Evolutionary conservation across 495 filamentous ascomycete genomes (phyloP).

Genomic region (Amorphotheca resinae): DNA sequence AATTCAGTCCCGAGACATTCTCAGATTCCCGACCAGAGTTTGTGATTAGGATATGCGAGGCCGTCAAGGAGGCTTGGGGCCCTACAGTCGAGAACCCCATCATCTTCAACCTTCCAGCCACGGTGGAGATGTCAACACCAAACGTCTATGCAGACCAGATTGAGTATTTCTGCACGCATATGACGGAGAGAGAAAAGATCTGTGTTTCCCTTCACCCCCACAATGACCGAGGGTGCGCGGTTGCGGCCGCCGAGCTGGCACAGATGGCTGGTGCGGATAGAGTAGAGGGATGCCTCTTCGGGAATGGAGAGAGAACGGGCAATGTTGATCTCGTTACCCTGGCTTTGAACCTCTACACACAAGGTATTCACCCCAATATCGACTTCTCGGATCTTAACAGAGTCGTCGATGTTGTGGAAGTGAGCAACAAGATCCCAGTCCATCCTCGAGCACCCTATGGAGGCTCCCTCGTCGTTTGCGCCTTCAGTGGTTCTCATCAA

Average conservation of each 20-base stretch:
- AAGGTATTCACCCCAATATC: conserved; percentile 77
- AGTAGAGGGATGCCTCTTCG: conserved; percentile 91
- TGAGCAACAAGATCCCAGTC: conserved; percentile 89
- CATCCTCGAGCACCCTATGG: conserved; percentile 83
- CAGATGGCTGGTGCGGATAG: conserved; percentile 97
- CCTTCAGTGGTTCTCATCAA: conserved; percentile 87
- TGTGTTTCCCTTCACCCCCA: conserved; percentile 81
- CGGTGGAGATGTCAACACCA: conserved; percentile 90
- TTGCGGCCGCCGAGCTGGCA: conserved; percentile 75
- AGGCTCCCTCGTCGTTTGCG: conserved; percentile 76
- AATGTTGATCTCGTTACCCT: conserved; percentile 95
- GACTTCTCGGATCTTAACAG: conserved; percentile 86
- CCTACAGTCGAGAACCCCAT: conserved; percentile 72
- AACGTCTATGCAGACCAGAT: conserved; percentile 97
- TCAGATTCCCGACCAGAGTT: conserved; percentile 82
- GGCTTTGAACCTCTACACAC: conserved; percentile 91
- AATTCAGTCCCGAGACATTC: conserved; percentile 96
- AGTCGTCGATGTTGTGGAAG: conserved; percentile 83
- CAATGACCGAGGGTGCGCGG: conserved; percentile 88
- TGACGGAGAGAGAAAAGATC: conserved; percentile 69
- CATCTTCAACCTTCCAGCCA: conserved; percentile 96
- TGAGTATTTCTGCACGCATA: conserved; percentile 82
- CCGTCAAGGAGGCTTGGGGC: conserved; percentile 91
- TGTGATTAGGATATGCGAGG: conserved; percentile 75
- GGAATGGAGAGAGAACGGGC: conserved; percentile 90